These are phyloP conservation scores for Candida mattraensis DNA, from an alignment of 805 yeast species.

Conservation along the genomic window DNA sequence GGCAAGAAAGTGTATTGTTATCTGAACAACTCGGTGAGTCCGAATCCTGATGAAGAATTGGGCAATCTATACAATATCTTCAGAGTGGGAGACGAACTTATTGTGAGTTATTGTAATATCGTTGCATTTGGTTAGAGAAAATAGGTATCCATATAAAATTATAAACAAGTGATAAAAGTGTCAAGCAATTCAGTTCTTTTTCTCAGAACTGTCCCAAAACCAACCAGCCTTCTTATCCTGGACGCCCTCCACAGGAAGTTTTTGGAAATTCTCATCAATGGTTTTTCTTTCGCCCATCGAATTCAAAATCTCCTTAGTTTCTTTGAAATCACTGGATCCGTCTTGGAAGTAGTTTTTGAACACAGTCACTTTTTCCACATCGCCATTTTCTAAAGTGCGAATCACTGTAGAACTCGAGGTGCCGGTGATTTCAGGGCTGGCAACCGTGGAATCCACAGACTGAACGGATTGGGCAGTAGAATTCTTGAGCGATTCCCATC, in stretches of 20 bases:
- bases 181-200: slow-evolving; percentile 6
- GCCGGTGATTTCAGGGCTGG: slow-evolving; percentile 34
- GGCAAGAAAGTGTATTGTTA: slow-evolving; percentile 39
- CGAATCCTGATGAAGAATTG: slow-evolving; percentile 44
- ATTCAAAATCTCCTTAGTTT: slow-evolving; percentile 39
- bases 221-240: slow-evolving; percentile 26
- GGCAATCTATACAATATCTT: slow-evolving; percentile 38
- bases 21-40: slow-evolving; percentile 45
- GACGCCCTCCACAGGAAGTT: slow-evolving; percentile 3
- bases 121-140: slow-evolving; percentile 52
- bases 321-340: slow-evolving; percentile 41
- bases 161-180: too few relatives aligned
- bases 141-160: too few relatives aligned
- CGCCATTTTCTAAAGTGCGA: slow-evolving; percentile 42
- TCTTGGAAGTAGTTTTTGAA: slow-evolving; percentile 40
- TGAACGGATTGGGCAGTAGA: slow-evolving; percentile 19
- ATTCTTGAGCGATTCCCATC: slow-evolving; percentile 28
- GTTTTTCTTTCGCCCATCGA: slow-evolving; percentile 36
- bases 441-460: too few relatives aligned
- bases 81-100: slow-evolving; percentile 39
- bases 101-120: slow-evolving; percentile 44
- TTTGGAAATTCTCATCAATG: slow-evolving; percentile 21
- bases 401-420: slow-evolving; percentile 38
- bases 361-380: slow-evolving; percentile 40
- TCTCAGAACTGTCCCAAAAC: slow-evolving; percentile 30